Percentiles rank a stretch among this genome's conserved stretches.
Evolutionary conservation across 108 stramenopile species (phyloP).

Genomic region (Skeletonema menzelii): DNA sequence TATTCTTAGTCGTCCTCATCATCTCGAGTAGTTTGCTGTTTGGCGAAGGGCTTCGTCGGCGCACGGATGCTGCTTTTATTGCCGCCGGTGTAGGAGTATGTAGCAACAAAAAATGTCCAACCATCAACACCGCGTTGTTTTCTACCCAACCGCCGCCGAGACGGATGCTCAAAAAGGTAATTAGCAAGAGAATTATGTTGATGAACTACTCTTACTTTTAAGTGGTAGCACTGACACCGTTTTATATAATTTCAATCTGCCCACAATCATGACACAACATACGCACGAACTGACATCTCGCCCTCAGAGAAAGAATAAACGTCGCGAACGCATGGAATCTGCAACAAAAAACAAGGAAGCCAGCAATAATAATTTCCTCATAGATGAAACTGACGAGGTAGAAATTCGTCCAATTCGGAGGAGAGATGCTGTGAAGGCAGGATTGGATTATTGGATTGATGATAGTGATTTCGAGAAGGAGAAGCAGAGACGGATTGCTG

Average conservation of each 20-base stretch:
- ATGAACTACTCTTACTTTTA: no score
- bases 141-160: constrained; percentile 46
- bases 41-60: background rate
- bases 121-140: constrained; percentile 1
- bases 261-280: background rate
- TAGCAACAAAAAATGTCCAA: background rate
- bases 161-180: constrained; percentile 60
- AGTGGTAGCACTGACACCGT: background rate
- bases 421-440: constrained; percentile 58
- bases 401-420: constrained; percentile 71
- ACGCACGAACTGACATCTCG: background rate
- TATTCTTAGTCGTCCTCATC: background rate
- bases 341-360: background rate
- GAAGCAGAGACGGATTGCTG: constrained; percentile 45
- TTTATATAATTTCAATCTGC: background rate
- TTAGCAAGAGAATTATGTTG: background rate
- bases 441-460: constrained; percentile 89
- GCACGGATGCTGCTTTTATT: background rate
- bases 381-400: constrained; percentile 39
- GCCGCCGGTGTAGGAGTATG: background rate
- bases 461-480: constrained; percentile 60
- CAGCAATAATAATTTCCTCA: constrained; percentile 1
- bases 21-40: background rate
- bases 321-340: constrained; percentile 12
- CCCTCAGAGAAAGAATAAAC: constrained; percentile 36